phyloP scores from a whole-genome alignment of 1,139 yeast species.

The Saccharomycopsis hybrid region DNA sequence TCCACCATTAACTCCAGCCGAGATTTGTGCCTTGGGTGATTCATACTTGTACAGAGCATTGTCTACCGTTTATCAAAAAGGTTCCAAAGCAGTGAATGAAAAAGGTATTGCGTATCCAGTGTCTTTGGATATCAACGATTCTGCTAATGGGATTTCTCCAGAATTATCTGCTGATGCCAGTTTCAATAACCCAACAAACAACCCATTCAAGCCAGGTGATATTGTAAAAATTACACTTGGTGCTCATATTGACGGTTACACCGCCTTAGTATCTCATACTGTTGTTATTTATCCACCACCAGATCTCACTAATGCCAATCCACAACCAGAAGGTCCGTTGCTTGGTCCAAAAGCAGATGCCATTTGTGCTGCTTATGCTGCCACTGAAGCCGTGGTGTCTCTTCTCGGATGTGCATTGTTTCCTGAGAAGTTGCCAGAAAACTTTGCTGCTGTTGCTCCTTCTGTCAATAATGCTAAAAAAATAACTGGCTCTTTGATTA shows the following conservation, averaged over 20 bases:
- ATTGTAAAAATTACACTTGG: slow-evolving; percentile 79
- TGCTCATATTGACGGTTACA: slow-evolving; percentile 91
- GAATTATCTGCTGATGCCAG: slow-evolving; percentile 44
- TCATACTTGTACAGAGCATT: slow-evolving; percentile 56
- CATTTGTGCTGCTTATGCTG: slow-evolving; percentile 80
- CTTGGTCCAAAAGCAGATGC: slow-evolving; percentile 87
- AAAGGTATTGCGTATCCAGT: slow-evolving; percentile 94
- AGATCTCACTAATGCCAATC: slow-evolving; percentile 20
- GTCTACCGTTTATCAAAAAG: slow-evolving; percentile 43
- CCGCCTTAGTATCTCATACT: slow-evolving; percentile 82
- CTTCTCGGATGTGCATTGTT: slow-evolving; percentile 67
- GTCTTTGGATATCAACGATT: slow-evolving; percentile 75
- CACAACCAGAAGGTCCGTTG: slow-evolving; percentile 63
- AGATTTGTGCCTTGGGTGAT: slow-evolving; percentile 78
- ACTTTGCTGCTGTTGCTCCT: too few species aligned
- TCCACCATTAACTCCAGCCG: slow-evolving; percentile 53
- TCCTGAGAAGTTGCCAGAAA: slow-evolving; percentile 73
- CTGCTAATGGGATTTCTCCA: slow-evolving; percentile 77
- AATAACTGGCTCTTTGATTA: slow-evolving; percentile 63
- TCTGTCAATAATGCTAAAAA: slow-evolving; percentile 33
- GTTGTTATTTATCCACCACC: slow-evolving; percentile 73
- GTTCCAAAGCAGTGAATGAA: slow-evolving; percentile 48
- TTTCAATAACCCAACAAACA: slow-evolving; percentile 30
- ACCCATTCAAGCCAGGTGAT: slow-evolving; percentile 67
- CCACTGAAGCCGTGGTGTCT: slow-evolving; percentile 73